Conservation (phyloP, 495 filamentous ascomycete species). For the Lentithecium fluviatile region DNA sequence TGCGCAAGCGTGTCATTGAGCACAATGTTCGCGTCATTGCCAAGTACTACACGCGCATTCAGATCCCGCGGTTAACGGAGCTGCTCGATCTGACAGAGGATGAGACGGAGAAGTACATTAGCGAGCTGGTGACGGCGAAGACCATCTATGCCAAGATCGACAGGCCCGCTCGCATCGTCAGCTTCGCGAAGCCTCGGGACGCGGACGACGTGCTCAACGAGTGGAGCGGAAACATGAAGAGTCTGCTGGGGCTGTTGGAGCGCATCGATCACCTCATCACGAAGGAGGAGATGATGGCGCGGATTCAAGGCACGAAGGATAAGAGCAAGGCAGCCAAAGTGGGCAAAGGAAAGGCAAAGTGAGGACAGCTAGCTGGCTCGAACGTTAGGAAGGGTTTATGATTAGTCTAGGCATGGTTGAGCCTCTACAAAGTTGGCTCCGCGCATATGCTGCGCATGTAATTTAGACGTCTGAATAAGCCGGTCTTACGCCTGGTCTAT, state of each 20-base stretch:
- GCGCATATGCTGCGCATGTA: conserved; percentile 32
- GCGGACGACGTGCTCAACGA: conserved; percentile 98
- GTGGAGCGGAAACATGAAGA: conserved; percentile 99
- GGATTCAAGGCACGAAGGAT: conserved; percentile 73
- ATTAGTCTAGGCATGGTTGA: conserved; percentile 26
- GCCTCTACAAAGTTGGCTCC: conserved; percentile 25
- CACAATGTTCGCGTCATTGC: conserved; percentile 97
- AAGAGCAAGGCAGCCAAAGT: conserved; percentile 42
- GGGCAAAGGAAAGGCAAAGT: conserved; percentile 14
- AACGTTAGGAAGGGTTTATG: not conserved
- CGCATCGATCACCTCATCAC: conserved; percentile 97
- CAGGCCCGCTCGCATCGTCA: conserved; percentile 85
- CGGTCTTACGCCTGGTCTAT: not conserved
- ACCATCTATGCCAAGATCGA: conserved; percentile 98
- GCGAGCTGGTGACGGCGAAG: conserved; percentile 90
- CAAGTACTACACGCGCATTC: conserved; percentile 97
- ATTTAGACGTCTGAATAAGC: conserved; percentile 30
- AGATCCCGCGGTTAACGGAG: conserved; percentile 81
- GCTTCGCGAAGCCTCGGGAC: conserved; percentile 87
- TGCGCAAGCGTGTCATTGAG: conserved; percentile 97
- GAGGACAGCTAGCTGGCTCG: not conserved
- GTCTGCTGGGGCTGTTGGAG: conserved; percentile 84
- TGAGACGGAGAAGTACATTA: conserved; percentile 97
- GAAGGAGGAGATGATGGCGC: conserved; percentile 99
- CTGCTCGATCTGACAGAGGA: conserved; percentile 88